Evolutionary conservation across 192 early-diverging fungal genomes (phyloP).

Genomic region (Mortierella alpina): DNA sequence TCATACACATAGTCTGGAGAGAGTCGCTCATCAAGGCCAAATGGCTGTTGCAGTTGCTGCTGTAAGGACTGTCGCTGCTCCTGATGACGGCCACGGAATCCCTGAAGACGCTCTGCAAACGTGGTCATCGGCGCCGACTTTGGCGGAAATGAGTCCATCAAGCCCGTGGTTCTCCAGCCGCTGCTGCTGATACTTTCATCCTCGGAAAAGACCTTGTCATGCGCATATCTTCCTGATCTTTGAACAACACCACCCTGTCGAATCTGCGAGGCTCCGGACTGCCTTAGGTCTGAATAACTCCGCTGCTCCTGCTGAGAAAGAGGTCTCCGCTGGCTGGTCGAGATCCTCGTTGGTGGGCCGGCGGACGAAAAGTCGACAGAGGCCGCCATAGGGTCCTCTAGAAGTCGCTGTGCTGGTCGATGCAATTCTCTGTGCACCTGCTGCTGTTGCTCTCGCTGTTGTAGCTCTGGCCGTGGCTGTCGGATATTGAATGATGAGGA

Average conservation of each 20-base stretch:
- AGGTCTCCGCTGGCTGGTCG: constrained; percentile 2
- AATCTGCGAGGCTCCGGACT: neutral
- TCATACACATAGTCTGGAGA: neutral
- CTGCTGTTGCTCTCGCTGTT: constrained; percentile 8
- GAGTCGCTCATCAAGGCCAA: too few relatives aligned
- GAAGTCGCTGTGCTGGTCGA: neutral
- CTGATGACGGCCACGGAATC: constrained; percentile 7
- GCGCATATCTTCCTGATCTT: constrained; percentile 13
- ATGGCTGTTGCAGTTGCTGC: constrained; percentile 7
- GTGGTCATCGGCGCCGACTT: neutral
- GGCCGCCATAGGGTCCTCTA: constrained; percentile 4
- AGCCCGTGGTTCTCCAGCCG: constrained; percentile 14
- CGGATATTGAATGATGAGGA: neutral
- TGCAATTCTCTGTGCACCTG: neutral
- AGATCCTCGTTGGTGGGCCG: neutral
- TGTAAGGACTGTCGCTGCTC: constrained; percentile 24
- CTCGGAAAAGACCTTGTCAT: constrained; percentile 24
- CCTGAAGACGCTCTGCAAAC: constrained; percentile 7
- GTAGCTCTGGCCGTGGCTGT: neutral
- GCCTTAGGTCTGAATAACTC: constrained; percentile 3
- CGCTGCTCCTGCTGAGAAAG: constrained; percentile 31
- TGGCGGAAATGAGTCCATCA: neutral
- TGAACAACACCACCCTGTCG: constrained; percentile 11
- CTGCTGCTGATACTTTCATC: constrained; percentile 14
- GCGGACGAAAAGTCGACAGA: constrained; percentile 7